These are phyloP conservation scores for Klebsormidium nitens DNA, from an alignment of 139 green algal species.

Conservation along the genomic window DNA sequence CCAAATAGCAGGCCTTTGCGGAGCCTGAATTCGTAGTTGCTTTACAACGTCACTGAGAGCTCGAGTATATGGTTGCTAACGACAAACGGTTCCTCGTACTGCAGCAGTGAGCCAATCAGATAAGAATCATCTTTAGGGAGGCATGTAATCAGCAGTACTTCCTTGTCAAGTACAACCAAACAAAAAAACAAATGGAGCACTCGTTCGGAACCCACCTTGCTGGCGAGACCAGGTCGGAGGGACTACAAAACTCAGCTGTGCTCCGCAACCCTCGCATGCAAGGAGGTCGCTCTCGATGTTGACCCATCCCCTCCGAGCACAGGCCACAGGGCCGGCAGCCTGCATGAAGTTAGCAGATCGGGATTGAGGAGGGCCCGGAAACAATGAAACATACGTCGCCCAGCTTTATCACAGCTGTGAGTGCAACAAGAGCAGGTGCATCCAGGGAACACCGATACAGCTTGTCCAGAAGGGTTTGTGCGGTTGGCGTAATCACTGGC, in stretches of 20 bases:
- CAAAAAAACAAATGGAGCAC: constrained; percentile 2
- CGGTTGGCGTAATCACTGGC: no score
- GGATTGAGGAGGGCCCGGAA: background rate
- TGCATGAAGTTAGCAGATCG: background rate
- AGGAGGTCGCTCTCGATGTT: constrained; percentile 57
- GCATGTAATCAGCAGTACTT: no score
- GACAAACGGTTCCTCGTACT: no score
- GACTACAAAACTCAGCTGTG: constrained; percentile 51
- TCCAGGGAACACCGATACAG: constrained; percentile 4
- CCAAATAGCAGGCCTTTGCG: no score
- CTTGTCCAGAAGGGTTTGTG: no score
- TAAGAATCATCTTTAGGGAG: no score
- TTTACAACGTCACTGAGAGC: no score
- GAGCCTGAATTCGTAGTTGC: no score
- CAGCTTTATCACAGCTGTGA: background rate
- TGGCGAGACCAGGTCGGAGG: constrained; percentile 33
- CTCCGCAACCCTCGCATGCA: constrained; percentile 56
- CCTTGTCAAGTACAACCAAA: no score
- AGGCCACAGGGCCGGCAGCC: constrained; percentile 50
- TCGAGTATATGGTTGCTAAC: no score
- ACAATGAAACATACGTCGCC: background rate
- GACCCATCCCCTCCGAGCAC: constrained; percentile 56
- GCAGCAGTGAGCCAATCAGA: no score
- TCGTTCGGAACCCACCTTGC: constrained; percentile 13
- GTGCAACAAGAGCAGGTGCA: background rate